phyloP scores from a whole-genome alignment of 2,329 filamentous ascomycete genomes.

The Chaetomium sp. region DNA sequence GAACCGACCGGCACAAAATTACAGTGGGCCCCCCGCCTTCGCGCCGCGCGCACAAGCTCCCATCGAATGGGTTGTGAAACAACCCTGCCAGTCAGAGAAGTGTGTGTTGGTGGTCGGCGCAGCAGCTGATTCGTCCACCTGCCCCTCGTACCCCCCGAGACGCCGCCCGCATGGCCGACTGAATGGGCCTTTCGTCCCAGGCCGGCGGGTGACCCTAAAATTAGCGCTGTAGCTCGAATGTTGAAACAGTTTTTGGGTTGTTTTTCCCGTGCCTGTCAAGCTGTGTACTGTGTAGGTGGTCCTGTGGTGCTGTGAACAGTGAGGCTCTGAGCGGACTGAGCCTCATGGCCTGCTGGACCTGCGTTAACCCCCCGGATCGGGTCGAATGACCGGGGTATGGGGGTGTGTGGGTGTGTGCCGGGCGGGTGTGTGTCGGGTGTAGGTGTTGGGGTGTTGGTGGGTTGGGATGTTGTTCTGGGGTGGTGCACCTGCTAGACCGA shows the following conservation, averaged over 20 bases:
- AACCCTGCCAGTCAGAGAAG: constrained; percentile 8
- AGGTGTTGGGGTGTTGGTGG: no score
- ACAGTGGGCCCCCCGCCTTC: background rate
- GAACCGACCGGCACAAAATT: no score
- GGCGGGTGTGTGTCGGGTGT: no score
- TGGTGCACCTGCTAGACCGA: background rate
- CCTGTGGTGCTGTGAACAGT: no score
- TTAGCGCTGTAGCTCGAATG: constrained; percentile 7
- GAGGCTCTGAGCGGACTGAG: no score
- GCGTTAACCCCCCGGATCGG: background rate
- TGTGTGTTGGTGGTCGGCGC: constrained; percentile 6
- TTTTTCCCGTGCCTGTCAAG: no score
- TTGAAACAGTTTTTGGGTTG: constrained; percentile 12
- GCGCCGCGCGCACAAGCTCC: constrained; percentile 1
- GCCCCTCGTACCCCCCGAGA: no score
- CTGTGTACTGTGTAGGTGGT: no score
- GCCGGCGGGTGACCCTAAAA: constrained; percentile 19
- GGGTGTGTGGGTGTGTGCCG: no score
- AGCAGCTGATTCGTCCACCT: constrained; percentile 14
- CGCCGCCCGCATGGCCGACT: constrained; percentile 7
- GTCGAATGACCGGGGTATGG: constrained; percentile 12
- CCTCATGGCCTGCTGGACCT: no score
- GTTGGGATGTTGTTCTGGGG: no score
- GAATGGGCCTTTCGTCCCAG: constrained; percentile 7
- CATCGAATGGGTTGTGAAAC: background rate